phyloP scores from a whole-genome alignment of 495 filamentous ascomycete species.

The Bathelium albidoporum region DNA sequence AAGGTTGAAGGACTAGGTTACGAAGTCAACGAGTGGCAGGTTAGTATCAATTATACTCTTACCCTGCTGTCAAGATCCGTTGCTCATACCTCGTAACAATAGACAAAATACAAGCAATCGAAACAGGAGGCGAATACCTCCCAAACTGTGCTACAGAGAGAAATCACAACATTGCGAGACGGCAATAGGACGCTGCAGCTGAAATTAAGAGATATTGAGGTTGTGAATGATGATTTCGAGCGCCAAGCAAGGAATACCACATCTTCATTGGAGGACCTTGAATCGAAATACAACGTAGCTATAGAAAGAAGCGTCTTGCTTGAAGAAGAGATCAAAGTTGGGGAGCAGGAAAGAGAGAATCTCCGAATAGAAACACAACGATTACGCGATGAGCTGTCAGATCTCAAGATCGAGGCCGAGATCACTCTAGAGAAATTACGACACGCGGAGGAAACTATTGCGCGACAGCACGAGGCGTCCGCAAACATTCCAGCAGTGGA shows the following conservation, averaged over 20 bases:
- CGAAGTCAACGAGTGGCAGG: conserved; percentile 98
- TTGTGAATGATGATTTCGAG: conserved; percentile 96
- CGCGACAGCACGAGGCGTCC: conserved; percentile 39
- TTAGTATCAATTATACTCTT: conserved; percentile 35
- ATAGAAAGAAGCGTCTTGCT: conserved; percentile 87
- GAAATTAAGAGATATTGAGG: conserved; percentile 85
- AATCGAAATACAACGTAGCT: conserved; percentile 89
- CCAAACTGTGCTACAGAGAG: conserved; percentile 84
- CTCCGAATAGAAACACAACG: conserved; percentile 83
- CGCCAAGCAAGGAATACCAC: conserved; percentile 87
- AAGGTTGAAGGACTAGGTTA: conserved; percentile 75
- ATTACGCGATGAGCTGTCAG: conserved; percentile 78
- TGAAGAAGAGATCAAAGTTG: conserved; percentile 83
- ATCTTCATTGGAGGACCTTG: conserved; percentile 90
- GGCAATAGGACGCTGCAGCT: conserved; percentile 69
- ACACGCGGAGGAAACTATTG: conserved; percentile 47
- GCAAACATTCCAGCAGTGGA: conserved; percentile 36
- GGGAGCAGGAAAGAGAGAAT: conserved; percentile 80
- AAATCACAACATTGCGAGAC: conserved; percentile 84
- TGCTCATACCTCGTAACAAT: conserved; percentile 26
- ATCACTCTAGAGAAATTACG: conserved; percentile 87
- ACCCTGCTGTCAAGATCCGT: background rate
- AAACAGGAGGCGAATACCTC: conserved; percentile 74
- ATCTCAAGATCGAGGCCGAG: conserved; percentile 88
- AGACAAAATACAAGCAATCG: conserved; percentile 90